phyloP scores from a whole-genome alignment of 2,329 filamentous ascomycete species.

The Alternaria consortialis region DNA sequence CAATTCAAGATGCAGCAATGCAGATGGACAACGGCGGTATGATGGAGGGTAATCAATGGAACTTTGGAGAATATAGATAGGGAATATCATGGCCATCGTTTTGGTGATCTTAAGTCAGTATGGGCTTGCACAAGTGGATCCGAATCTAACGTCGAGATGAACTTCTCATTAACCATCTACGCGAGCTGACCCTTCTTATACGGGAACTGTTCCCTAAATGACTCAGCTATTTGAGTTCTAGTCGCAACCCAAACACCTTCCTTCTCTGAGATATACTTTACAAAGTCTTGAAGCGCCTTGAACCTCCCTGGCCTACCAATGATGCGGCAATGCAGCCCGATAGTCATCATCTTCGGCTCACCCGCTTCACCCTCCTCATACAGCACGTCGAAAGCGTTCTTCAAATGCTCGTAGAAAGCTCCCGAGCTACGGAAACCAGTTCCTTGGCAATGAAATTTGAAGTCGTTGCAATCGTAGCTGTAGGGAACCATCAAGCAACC shows the following conservation, averaged over 20 bases:
- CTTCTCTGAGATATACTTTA: constrained; percentile 63
- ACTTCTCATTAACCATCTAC: constrained; percentile 8
- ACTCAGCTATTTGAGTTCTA: constrained; percentile 62
- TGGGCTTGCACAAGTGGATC: not conserved
- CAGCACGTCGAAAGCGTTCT: constrained; percentile 63
- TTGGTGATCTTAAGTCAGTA: not conserved
- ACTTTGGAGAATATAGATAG: constrained; percentile 29
- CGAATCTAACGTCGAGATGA: not conserved
- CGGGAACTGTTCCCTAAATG: constrained; percentile 59
- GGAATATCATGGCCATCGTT: not conserved
- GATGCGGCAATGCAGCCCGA: constrained; percentile 63
- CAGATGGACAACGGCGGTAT: constrained; percentile 9
- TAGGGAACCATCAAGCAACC: constrained; percentile 66
- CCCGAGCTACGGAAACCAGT: constrained; percentile 57
- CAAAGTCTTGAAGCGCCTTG: constrained; percentile 61
- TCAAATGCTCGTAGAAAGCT: constrained; percentile 59
- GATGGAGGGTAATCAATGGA: constrained; percentile 25
- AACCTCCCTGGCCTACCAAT: constrained; percentile 63
- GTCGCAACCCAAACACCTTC: constrained; percentile 66
- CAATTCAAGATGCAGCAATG: constrained; percentile 16
- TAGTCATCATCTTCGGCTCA: constrained; percentile 62
- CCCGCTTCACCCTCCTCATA: constrained; percentile 60
- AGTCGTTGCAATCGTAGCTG: constrained; percentile 65
- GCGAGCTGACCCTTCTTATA: constrained; percentile 56
- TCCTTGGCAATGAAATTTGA: constrained; percentile 56